phyloP scores from a whole-genome alignment of 2,329 filamentous ascomycete genomes.

The Epichloe aotearoae region DNA sequence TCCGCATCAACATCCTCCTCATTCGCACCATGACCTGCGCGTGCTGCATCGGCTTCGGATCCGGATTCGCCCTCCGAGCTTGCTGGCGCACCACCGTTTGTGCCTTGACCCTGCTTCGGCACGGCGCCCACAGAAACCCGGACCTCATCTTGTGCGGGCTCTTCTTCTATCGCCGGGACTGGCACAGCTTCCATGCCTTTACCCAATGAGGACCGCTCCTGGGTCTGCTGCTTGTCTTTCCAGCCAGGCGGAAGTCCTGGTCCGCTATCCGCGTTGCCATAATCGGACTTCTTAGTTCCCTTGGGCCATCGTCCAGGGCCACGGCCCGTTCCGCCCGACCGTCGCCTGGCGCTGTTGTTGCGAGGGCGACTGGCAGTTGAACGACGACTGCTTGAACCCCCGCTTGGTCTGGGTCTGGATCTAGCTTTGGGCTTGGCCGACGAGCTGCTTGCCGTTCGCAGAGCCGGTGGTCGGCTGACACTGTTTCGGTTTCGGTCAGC shows the following conservation, averaged over 20 bases:
- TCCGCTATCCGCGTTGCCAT: constrained; percentile 52
- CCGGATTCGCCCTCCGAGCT: background rate
- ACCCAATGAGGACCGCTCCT: constrained; percentile 8
- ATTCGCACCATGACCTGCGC: background rate
- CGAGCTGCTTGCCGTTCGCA: constrained; percentile 22
- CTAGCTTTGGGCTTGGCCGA: constrained; percentile 26
- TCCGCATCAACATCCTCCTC: background rate
- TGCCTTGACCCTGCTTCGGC: constrained; percentile 6
- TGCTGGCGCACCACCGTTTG: constrained; percentile 8
- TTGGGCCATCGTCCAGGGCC: constrained; percentile 55
- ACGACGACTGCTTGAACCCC: constrained; percentile 16
- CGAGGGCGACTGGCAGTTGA: constrained; percentile 26
- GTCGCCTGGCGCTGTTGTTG: constrained; percentile 32
- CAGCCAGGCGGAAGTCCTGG: constrained; percentile 49
- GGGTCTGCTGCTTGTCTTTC: constrained; percentile 22
- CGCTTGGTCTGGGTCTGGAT: constrained; percentile 28
- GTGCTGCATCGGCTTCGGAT: background rate
- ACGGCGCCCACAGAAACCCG: constrained; percentile 18
- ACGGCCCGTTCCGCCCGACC: constrained; percentile 48
- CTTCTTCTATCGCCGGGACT: constrained; percentile 9
- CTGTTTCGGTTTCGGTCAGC: constrained; percentile 31
- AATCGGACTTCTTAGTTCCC: constrained; percentile 55
- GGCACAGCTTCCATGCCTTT: constrained; percentile 6
- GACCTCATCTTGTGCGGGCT: constrained; percentile 20
- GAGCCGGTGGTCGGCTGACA: constrained; percentile 23